Conservation (phyloP, 306 rosid genomes). For the Ormosia emarginata region DNA sequence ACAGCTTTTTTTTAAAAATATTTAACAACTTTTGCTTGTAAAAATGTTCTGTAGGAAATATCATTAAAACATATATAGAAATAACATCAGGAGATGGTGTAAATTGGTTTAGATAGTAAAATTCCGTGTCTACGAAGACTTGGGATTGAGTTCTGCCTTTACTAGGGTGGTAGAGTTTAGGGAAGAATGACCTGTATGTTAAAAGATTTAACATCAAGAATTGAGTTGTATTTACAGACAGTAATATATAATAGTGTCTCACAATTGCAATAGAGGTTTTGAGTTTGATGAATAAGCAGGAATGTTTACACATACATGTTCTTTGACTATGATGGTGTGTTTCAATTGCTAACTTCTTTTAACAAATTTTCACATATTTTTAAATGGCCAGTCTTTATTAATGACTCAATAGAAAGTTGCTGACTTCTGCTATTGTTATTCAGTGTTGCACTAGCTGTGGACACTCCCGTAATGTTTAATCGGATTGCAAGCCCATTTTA, state of each 20-base stretch:
- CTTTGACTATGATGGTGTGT: not conserved
- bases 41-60: not conserved
- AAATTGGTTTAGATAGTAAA: not conserved
- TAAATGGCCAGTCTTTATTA: constrained; percentile 6
- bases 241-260: not conserved
- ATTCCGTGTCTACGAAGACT: not conserved
- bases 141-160: not conserved
- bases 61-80: not conserved
- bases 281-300: not conserved
- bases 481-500: constrained; percentile 55
- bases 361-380: not conserved
- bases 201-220: not conserved
- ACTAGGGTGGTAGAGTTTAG: not conserved
- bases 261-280: not conserved
- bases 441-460: constrained; percentile 88
- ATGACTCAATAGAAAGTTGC: not conserved
- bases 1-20: not conserved
- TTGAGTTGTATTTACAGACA: not conserved
- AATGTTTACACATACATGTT: not conserved
- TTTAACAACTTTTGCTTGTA: not conserved
- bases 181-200: not conserved
- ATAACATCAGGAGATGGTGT: not conserved
- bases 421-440: constrained; percentile 22
- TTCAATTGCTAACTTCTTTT: not conserved
- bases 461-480: constrained; percentile 76